Evolutionary conservation across 306 rosid genomes (phyloP).

Genomic region (Lathyrus tuberosus): DNA sequence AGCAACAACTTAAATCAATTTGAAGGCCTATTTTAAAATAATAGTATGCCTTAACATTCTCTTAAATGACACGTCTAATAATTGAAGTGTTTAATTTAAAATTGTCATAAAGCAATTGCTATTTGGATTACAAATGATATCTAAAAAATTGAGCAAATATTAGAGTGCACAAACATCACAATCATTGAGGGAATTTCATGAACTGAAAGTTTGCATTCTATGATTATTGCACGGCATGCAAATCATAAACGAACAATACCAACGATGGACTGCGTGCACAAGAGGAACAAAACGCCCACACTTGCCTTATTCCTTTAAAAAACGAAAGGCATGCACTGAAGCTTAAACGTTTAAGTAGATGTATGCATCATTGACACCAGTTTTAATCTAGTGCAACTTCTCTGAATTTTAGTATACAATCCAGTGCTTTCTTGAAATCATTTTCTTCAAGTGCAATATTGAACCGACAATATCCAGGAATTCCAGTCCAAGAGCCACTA

Average conservation of each 20-base stretch:
- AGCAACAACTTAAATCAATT: too few relatives aligned
- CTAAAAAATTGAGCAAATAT: too few relatives aligned
- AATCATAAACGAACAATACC: slow-evolving; percentile 10
- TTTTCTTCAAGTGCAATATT: slow-evolving; percentile 79
- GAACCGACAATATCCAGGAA: slow-evolving; percentile 93
- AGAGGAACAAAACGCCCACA: slow-evolving; percentile 9
- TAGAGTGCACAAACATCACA: too few relatives aligned
- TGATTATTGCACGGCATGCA: neutral
- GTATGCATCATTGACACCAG: neutral
- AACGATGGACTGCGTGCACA: slow-evolving; percentile 8
- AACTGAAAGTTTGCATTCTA: slow-evolving; percentile 13
- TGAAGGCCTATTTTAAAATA: too few relatives aligned
- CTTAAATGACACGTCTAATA: too few relatives aligned
- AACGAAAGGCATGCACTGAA: slow-evolving; percentile 1
- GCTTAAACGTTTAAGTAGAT: neutral
- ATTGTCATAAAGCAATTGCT: too few relatives aligned
- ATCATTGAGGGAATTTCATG: slow-evolving; percentile 5
- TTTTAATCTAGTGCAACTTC: slow-evolving; percentile 42
- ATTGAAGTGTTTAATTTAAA: too few relatives aligned
- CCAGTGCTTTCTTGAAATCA: slow-evolving; percentile 77
- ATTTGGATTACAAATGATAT: too few relatives aligned
- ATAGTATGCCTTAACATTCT: too few relatives aligned
- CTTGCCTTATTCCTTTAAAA: neutral
- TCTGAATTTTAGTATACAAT: slow-evolving; percentile 69
- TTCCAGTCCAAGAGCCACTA: slow-evolving; percentile 91